A percentile compares a stretch with the other conserved stretches of the same genome.
Evolutionary conservation across 1,139 yeast species (phyloP).

Genomic region (Hemisphaericaspora lyxosophila): DNA sequence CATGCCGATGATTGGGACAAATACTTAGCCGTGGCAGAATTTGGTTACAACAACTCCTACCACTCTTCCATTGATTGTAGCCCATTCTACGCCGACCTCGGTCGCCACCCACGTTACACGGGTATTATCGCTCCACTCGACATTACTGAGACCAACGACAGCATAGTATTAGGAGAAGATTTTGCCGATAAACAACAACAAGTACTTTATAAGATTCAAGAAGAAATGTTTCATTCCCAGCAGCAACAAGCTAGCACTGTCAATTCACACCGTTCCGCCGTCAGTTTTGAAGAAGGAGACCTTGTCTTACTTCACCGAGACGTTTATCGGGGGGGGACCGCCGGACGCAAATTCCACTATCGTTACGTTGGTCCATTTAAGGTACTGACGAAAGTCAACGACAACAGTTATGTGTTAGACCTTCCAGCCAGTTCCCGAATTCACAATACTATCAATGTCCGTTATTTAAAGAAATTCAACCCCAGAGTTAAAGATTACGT

Average conservation of each 20-base stretch:
- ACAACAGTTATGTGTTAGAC: background rate
- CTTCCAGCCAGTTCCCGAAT: background rate
- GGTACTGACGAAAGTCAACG: background rate
- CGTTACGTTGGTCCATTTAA: background rate
- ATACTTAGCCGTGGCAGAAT: constrained; percentile 3
- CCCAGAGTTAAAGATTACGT: background rate
- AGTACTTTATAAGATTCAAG: background rate
- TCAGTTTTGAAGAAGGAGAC: background rate
- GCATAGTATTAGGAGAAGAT: background rate
- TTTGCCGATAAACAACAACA: background rate
- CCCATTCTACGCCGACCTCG: constrained; percentile 1
- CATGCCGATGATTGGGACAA: constrained; percentile 1
- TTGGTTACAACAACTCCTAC: constrained; percentile 5
- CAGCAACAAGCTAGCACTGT: background rate
- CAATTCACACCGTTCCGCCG: background rate
- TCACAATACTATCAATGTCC: background rate
- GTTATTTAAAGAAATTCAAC: background rate
- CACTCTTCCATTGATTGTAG: constrained; percentile 5
- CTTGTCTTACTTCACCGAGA: background rate
- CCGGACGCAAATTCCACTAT: background rate
- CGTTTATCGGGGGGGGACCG: background rate
- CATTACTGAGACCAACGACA: background rate
- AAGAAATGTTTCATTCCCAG: background rate
- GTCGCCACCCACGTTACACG: background rate
- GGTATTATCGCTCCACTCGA: background rate